Evolutionary conservation across 371 early-diverging fungal genomes (phyloP).

Genomic region (Rhizoclosmatium hyalinum): DNA sequence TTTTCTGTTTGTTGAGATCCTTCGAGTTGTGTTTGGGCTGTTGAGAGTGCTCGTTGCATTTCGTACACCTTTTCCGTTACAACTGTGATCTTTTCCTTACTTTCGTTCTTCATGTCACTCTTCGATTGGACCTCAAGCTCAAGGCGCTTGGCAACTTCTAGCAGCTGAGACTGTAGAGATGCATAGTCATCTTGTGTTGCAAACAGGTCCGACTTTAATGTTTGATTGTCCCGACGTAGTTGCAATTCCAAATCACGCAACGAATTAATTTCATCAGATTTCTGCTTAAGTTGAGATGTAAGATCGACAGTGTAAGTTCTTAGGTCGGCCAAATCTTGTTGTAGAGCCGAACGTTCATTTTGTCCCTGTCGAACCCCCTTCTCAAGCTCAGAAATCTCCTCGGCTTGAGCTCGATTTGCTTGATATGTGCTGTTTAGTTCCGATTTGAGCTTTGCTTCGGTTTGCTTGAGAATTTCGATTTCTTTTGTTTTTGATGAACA

Average conservation of each 20-base stretch:
- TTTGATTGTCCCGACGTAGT: constrained; percentile 38
- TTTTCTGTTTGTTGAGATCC: constrained; percentile 45
- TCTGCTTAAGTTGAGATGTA: constrained; percentile 29
- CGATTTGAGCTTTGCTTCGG: constrained; percentile 40
- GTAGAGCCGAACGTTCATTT: constrained; percentile 33
- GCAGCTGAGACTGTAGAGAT: constrained; percentile 31
- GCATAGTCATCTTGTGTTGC: constrained; percentile 31
- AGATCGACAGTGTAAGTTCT: constrained; percentile 32
- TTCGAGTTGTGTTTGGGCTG: constrained; percentile 47
- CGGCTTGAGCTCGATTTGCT: constrained; percentile 28
- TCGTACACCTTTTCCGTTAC: constrained; percentile 48
- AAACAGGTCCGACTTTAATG: constrained; percentile 32
- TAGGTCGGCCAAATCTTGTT: constrained; percentile 41
- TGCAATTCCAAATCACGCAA: constrained; percentile 29
- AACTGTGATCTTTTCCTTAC: constrained; percentile 42
- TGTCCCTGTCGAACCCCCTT: constrained; percentile 35
- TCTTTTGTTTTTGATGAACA: constrained; percentile 35
- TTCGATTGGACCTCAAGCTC: constrained; percentile 40
- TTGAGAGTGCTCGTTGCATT: constrained; percentile 42
- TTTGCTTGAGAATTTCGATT: constrained; percentile 30
- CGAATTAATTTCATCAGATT: constrained; percentile 21
- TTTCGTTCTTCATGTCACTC: constrained; percentile 41
- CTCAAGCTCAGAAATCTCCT: constrained; percentile 33
- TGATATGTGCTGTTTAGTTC: constrained; percentile 35
- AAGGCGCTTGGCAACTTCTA: constrained; percentile 37